phyloP scores from a whole-genome alignment of 2,329 filamentous ascomycete species.

The Chaetothyriales sp. region DNA sequence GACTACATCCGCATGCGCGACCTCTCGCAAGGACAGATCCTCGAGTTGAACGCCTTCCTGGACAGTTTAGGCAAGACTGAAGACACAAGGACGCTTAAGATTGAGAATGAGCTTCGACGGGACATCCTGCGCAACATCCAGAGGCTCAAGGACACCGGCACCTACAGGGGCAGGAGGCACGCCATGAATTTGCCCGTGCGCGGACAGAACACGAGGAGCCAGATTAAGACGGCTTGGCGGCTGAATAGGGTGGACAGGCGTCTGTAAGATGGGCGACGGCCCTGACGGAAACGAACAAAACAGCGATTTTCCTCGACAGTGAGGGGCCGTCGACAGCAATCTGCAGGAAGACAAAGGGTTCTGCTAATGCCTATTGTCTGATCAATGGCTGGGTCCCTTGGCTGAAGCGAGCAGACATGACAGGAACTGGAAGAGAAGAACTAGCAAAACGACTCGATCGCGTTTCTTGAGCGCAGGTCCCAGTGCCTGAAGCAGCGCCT shows the following conservation, averaged over 20 bases:
- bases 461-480: neutral
- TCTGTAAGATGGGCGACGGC: slow-evolving; percentile 18
- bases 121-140: slow-evolving; percentile 72
- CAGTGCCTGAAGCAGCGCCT: neutral
- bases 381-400: neutral
- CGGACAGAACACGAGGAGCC: slow-evolving; percentile 75
- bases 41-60: slow-evolving; percentile 70
- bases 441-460: neutral
- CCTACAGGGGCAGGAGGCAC: slow-evolving; percentile 77
- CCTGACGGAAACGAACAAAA: neutral
- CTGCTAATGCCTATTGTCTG: neutral
- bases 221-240: slow-evolving; percentile 47
- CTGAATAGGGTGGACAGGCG: slow-evolving; percentile 46
- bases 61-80: slow-evolving; percentile 36
- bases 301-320: neutral
- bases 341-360: neutral
- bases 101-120: slow-evolving; percentile 75
- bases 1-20: slow-evolving; percentile 64
- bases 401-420: neutral
- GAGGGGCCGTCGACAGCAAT: too few species aligned
- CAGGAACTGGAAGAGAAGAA: neutral
- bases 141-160: slow-evolving; percentile 77
- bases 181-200: slow-evolving; percentile 85
- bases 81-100: slow-evolving; percentile 49
- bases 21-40: slow-evolving; percentile 61